phyloP scores from a whole-genome alignment of 306 rosid genomes.

The Astragalus membranaceus region DNA sequence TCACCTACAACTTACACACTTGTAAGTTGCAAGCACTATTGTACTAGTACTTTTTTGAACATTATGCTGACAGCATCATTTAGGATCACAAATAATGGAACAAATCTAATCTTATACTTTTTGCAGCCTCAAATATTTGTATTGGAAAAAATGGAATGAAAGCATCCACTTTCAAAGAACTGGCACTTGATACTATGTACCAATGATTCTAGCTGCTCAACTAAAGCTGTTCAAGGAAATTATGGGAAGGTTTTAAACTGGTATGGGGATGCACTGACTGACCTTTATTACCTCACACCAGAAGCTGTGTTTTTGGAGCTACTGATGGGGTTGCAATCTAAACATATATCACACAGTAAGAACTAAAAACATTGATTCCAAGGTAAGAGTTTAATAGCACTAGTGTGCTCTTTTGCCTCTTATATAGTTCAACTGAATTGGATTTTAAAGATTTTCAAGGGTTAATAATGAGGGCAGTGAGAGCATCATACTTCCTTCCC shows the following conservation, averaged over 20 bases:
- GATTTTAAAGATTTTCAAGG: neutral
- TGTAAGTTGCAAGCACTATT: neutral
- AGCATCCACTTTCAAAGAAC: slow-evolving; percentile 46
- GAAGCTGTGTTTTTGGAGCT: slow-evolving; percentile 46
- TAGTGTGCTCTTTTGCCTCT: neutral
- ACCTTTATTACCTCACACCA: neutral
- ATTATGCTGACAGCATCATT: neutral
- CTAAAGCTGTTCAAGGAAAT: slow-evolving; percentile 57
- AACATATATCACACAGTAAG: slow-evolving; percentile 30
- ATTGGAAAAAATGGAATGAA: slow-evolving; percentile 52
- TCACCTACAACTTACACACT: neutral
- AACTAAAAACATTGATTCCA: slow-evolving; percentile 38
- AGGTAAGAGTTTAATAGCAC: slow-evolving; percentile 6
- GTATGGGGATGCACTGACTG: neutral
- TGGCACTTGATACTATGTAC: slow-evolving; percentile 42
- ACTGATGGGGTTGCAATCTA: slow-evolving; percentile 38
- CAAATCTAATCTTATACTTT: slow-evolving; percentile 1
- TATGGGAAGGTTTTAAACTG: slow-evolving; percentile 33
- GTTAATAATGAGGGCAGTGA: neutral
- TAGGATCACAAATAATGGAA: neutral
- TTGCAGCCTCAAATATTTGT: slow-evolving; percentile 43
- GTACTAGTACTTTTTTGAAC: neutral
- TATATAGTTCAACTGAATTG: neutral
- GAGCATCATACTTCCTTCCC: neutral
- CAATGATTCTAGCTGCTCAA: slow-evolving; percentile 33